A percentile compares a stretch with the other conserved stretches of the same genome.
phyloP scores from a whole-genome alignment of 176 grass and related monocot genomes.

The Themeda triandra region DNA sequence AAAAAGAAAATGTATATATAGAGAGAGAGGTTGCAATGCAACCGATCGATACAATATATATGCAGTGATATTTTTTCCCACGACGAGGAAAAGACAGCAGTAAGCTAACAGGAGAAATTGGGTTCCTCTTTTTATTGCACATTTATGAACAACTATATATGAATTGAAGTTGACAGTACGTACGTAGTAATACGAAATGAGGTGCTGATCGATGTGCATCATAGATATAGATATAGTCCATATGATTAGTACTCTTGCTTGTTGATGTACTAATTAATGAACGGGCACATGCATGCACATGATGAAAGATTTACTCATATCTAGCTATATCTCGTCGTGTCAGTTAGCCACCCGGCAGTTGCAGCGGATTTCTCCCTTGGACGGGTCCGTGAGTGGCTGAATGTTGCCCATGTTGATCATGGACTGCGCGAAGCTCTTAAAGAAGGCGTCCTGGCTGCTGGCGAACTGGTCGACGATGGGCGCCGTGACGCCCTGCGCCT shows the following conservation, averaged over 20 bases:
- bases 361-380: slow-evolving; percentile 34
- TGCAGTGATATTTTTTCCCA: neutral
- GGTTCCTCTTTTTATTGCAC: neutral
- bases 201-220: neutral
- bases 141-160: neutral
- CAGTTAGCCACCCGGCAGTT: slow-evolving; percentile 38
- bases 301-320: neutral
- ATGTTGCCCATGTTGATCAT: slow-evolving; percentile 82
- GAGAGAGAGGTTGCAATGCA: neutral
- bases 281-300: neutral
- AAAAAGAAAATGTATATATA: neutral
- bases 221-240: too few relatives aligned
- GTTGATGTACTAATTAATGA: neutral
- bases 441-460: slow-evolving; percentile 48
- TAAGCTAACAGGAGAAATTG: neutral
- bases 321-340: neutral
- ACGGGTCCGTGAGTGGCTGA: slow-evolving; percentile 20
- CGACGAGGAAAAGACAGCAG: neutral
- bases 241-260: neutral
- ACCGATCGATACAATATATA: neutral
- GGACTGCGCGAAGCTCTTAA: slow-evolving; percentile 31
- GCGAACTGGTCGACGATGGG: slow-evolving; percentile 52
- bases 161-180: neutral
- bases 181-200: neutral
- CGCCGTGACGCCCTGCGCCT: slow-evolving; percentile 4